These are phyloP conservation scores for Phtheirospermum japonicum DNA, from an alignment of 257 asterid species.

Conservation along the genomic window DNA sequence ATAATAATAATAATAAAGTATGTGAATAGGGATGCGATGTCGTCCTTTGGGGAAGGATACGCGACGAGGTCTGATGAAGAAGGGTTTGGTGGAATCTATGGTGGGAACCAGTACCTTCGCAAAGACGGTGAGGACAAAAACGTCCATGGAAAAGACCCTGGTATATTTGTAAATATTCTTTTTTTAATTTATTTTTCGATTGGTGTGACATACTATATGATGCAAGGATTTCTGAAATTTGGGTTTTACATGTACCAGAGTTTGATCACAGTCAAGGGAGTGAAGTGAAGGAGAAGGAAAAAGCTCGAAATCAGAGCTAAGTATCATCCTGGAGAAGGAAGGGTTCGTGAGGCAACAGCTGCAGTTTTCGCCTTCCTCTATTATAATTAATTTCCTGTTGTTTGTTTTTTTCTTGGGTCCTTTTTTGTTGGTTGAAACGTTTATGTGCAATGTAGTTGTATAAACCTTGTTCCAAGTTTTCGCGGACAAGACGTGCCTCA, in stretches of 20 bases:
- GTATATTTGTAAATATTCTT: background rate
- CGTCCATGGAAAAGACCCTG: conserved; percentile 24
- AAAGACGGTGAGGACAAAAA: conserved; percentile 33
- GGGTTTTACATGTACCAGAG: conserved; percentile 15
- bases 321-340: no score
- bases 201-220: no score
- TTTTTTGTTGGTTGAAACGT: no score
- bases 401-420: no score
- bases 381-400: no score
- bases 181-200: background rate
- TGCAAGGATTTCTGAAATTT: background rate
- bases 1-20: background rate
- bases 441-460: no score
- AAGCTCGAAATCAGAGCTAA: conserved; percentile 31
- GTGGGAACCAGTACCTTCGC: conserved; percentile 36
- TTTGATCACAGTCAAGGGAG: conserved; percentile 51
- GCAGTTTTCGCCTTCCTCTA: no score
- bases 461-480: no score
- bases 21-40: conserved; percentile 40
- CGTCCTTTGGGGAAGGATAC: conserved; percentile 65
- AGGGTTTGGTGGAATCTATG: conserved; percentile 68
- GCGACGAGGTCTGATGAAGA: conserved; percentile 70
- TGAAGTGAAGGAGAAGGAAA: conserved; percentile 67
- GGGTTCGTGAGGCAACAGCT: no score
- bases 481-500: no score